Base-by-base conservation (phyloP, 2,329 filamentous ascomycete genomes). In the Colletotrichum shisoi region DNA sequence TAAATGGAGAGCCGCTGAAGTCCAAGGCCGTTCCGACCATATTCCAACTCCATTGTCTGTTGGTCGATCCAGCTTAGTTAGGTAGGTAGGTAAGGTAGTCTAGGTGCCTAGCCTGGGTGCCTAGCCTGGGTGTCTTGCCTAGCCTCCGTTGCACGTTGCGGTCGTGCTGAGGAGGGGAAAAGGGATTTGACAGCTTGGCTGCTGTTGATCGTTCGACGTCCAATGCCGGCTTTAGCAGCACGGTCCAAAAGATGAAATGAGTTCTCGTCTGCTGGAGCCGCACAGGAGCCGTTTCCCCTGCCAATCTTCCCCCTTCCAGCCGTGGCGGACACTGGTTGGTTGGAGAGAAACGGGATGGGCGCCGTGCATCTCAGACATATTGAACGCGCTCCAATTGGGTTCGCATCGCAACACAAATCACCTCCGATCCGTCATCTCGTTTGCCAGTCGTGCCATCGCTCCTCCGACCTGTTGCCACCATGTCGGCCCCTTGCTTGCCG, bases 401-500 rank as follows among this genome's bases (percentile, higher is more conserved):
- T 19, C 31, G 4, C 46, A 27, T 27, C 24, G 40, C 24, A 34
- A 34, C 15, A 31, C 7, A 34, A 34, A 9, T 45, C 54, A 17
- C 42, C 5, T 34, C 42, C 19, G 54, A 34, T 17, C 62, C 1
- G 56, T 34, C 45, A 24, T n/a, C 27, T 27, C 19, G 44, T 46
- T 51, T 19, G 34, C 24, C 5, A 17, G 53, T 31, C 39, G 37
- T 19, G 34, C n/a, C 5, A 19, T 37, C 19, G 9, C 24, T 40
- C 44, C 40, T 37, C 19, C n/a, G 19, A 39, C 13, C 51, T 45
- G 24, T 24, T 57, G 7, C 42, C 37, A 46, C 52, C 21, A 11
- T 4, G 27, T 19, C 24, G 8, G 15, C 27, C 63, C 60, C 60
- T 67, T 67, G 27, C 57, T 39, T 45, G 27, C 62, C 56, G 48